A percentile compares a stretch with the other conserved stretches of the same genome.
Conservation (phyloP, 208 protist species). For the Crithidia mellificae region DNA sequence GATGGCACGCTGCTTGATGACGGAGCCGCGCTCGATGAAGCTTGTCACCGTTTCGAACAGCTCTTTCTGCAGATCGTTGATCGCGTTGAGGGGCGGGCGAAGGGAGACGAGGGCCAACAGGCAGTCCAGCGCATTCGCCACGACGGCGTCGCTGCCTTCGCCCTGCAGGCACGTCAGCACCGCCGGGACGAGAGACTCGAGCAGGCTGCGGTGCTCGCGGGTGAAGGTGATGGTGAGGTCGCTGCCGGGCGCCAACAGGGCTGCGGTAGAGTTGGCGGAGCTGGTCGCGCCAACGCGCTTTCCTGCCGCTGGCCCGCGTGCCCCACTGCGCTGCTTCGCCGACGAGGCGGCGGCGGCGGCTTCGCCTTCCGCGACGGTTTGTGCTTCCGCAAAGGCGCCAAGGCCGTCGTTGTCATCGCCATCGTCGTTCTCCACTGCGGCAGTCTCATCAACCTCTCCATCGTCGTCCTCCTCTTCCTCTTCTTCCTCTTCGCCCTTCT, state of each 20-base stretch:
- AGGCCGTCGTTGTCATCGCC: conserved; percentile 67
- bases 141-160: conserved; percentile 88
- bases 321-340: not conserved
- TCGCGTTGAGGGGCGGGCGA: conserved; percentile 67
- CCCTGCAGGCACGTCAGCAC: conserved; percentile 84
- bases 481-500: conserved; percentile 19
- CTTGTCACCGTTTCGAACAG: conserved; percentile 76
- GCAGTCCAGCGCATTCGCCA: conserved; percentile 83
- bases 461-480: conserved; percentile 24
- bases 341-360: not conserved
- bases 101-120: conserved; percentile 82
- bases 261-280: not conserved
- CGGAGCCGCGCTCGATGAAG: conserved; percentile 81
- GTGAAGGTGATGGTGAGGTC: conserved; percentile 75
- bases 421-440: conserved; percentile 22
- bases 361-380: conserved; percentile 38
- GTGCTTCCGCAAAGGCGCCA: conserved; percentile 61
- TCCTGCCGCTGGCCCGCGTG: not conserved
- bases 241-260: conserved; percentile 24
- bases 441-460: conserved; percentile 20
- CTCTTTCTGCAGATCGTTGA: conserved; percentile 53
- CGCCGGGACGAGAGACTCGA: conserved; percentile 75
- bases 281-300: not conserved
- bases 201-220: conserved; percentile 63
- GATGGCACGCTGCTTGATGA: conserved; percentile 90